These are phyloP conservation scores for Arthromyces matolae DNA, from an alignment of 768 basidiomycete species.

Conservation along the genomic window DNA sequence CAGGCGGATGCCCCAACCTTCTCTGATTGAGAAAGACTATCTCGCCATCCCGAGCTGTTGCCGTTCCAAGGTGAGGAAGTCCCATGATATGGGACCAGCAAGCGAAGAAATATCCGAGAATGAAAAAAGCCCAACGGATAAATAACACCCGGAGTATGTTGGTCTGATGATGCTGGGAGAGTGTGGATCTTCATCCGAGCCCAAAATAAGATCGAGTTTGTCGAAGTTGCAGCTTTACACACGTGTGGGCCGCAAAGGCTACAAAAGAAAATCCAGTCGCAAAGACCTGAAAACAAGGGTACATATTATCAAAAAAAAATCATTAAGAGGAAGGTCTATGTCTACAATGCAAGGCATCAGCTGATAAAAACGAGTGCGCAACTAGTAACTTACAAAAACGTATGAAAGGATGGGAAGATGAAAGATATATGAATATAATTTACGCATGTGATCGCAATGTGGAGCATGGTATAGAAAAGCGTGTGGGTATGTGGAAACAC, in stretches of 20 bases:
- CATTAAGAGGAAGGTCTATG: conserved; percentile 27
- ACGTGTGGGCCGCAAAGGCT: too few species aligned
- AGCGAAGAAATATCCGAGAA: conserved; percentile 5
- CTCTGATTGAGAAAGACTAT: neutral
- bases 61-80: conserved; percentile 4
- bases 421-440: neutral
- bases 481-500: conserved; percentile 31
- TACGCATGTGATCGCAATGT: conserved; percentile 16
- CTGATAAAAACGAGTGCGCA: conserved; percentile 11
- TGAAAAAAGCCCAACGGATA: conserved; percentile 8
- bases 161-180: too few species aligned
- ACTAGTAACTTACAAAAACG: neutral
- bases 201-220: too few species aligned
- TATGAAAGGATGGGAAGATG: conserved; percentile 3
- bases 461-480: conserved; percentile 37
- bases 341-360: too few species aligned
- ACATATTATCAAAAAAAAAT: conserved; percentile 36
- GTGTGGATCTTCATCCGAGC: too few species aligned
- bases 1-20: conserved; percentile 19
- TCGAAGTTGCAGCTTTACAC: too few species aligned
- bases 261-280: conserved; percentile 7
- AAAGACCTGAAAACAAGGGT: conserved; percentile 12
- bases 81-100: neutral
- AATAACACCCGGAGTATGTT: too few species aligned
- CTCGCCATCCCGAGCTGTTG: conserved; percentile 8